Conservation (phyloP, 192 early-diverging fungal genomes). For the Coemansia guatemalensis region DNA sequence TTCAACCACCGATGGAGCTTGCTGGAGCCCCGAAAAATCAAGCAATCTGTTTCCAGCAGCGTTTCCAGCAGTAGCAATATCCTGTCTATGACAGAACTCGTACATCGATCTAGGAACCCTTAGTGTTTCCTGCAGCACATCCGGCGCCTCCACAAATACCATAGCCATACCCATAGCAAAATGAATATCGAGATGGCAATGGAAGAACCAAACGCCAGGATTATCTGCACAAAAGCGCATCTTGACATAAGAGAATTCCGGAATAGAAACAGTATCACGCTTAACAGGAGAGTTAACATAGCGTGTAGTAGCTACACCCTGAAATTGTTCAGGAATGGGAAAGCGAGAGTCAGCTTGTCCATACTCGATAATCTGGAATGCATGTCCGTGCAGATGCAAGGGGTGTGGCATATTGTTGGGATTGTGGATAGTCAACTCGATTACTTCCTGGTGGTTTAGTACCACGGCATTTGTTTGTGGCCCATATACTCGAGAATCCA, state of each 20-base stretch:
- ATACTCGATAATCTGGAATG: conserved; percentile 66
- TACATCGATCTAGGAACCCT: conserved; percentile 54
- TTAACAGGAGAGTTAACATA: conserved; percentile 22
- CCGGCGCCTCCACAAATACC: conserved; percentile 69
- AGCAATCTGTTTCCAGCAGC: conserved; percentile 69
- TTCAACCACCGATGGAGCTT: background rate
- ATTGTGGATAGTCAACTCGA: conserved; percentile 74
- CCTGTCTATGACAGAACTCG: conserved; percentile 61
- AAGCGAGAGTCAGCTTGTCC: conserved; percentile 51
- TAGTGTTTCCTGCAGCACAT: conserved; percentile 54
- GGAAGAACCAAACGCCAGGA: conserved; percentile 81
- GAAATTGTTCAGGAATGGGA: conserved; percentile 34
- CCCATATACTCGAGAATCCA: conserved; percentile 61
- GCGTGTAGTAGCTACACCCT: conserved; percentile 16
- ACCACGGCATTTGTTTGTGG: conserved; percentile 60
- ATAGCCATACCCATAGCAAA: conserved; percentile 69
- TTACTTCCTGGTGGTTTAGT: conserved; percentile 58
- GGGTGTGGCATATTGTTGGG: conserved; percentile 64
- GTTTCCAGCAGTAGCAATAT: conserved; percentile 63
- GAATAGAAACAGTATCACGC: conserved; percentile 70
- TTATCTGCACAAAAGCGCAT: conserved; percentile 80
- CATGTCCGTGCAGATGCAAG: conserved; percentile 83
- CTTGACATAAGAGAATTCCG: conserved; percentile 56
- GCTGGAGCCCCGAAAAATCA: conserved; percentile 58
- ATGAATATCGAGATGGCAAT: conserved; percentile 65